These are phyloP conservation scores for Sporothrix variecibatus DNA, from an alignment of 2,329 filamentous ascomycete genomes.

Conservation along the genomic window DNA sequence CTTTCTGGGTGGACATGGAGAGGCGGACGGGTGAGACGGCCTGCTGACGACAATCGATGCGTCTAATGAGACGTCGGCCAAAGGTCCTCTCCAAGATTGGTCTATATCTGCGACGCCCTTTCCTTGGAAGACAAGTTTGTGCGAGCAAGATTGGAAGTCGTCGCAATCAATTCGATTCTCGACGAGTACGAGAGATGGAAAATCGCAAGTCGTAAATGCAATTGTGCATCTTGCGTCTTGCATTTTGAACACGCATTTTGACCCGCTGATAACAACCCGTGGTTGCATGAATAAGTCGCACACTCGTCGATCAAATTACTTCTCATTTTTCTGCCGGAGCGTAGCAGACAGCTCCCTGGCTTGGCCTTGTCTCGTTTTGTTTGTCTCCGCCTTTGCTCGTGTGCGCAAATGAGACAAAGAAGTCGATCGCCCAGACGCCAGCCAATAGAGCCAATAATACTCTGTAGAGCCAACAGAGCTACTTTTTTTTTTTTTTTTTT, in stretches of 20 bases:
- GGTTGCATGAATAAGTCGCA: not conserved
- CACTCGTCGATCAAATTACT: not conserved
- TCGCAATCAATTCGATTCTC: not conserved
- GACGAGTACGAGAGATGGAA: not conserved
- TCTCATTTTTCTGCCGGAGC: not conserved
- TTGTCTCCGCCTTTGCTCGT: not conserved
- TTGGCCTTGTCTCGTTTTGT: not conserved
- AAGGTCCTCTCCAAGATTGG: not conserved
- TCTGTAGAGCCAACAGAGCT: no score
- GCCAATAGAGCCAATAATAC: not conserved
- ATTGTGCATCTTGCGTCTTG: no score
- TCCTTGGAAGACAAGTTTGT: not conserved
- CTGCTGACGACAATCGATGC: not conserved
- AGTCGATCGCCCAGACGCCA: constrained; percentile 1
- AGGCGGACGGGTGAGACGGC: not conserved
- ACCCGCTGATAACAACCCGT: not conserved
- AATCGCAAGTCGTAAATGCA: no score
- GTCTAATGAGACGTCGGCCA: not conserved
- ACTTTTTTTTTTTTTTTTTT: not conserved
- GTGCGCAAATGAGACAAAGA: constrained; percentile 1
- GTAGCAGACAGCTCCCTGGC: not conserved
- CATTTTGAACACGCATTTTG: no score
- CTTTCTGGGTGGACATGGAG: not conserved
- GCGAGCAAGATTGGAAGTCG: not conserved
- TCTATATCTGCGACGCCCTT: not conserved